phyloP scores from a whole-genome alignment of 2,329 filamentous ascomycete species.

The Aspergillus brasiliensis region DNA sequence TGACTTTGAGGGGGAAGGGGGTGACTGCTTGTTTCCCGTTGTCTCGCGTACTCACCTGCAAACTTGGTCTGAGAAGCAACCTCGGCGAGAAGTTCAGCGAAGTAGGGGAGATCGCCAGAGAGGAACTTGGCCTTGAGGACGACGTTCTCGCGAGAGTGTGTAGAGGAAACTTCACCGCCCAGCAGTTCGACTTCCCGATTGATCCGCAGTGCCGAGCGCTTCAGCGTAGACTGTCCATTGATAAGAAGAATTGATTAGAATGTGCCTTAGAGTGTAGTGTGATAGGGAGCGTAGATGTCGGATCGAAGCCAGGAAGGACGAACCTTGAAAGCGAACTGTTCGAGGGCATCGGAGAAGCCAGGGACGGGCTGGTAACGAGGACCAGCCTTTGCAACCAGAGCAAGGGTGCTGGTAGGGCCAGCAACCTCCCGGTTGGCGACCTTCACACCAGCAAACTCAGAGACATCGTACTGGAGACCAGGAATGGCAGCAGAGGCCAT shows the following conservation, averaged over 20 bases:
- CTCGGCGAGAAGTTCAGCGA: conserved; percentile 91
- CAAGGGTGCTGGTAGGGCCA: conserved; percentile 86
- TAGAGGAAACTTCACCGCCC: conserved; percentile 82
- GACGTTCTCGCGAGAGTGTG: conserved; percentile 90
- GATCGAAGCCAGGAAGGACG: conserved; percentile 31
- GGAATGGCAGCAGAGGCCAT: conserved; percentile 68
- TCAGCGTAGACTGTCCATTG: conserved; percentile 71
- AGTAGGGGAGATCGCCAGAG: conserved; percentile 94
- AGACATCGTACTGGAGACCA: conserved; percentile 83
- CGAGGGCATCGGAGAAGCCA: conserved; percentile 84
- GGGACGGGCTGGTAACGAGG: conserved; percentile 89
- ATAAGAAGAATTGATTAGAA: conserved; percentile 15
- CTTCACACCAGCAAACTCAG: conserved; percentile 86
- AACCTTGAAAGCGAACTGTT: conserved; percentile 98
- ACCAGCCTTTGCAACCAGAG: conserved; percentile 90
- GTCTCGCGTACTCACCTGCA: conserved; percentile 55
- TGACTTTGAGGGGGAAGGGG: neutral
- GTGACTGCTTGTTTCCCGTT: neutral
- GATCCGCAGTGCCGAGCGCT: conserved; percentile 88
- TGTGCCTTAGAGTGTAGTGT: neutral
- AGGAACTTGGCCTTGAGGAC: conserved; percentile 94
- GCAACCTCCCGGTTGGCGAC: conserved; percentile 86
- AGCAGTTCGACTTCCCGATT: conserved; percentile 93
- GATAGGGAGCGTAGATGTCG: neutral
- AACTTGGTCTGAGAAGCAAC: conserved; percentile 87